Evolutionary conservation across 2,329 filamentous ascomycete species (phyloP), one percentile per base, ranked within the genome.

Genomic region (Pseudonectria buxi): DNA sequence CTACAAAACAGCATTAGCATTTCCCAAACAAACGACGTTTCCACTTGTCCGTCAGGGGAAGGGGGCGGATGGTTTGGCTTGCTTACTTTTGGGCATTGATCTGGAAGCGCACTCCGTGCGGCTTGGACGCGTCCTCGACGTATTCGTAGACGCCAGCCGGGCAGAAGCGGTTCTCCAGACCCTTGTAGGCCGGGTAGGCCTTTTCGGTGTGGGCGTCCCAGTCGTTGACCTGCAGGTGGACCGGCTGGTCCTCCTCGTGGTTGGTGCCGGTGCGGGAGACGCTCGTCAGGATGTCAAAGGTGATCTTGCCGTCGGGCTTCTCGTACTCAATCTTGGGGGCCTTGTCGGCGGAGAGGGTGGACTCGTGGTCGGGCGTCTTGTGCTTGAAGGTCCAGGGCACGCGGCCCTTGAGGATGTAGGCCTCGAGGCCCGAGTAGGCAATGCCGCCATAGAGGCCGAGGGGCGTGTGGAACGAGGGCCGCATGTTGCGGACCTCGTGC

Each of bases 121-220:
- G 76, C 66, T 94, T 95, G 36, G 73, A 81, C 35, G 82, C 76
- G 57, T 98, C 92, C 66, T 98, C 92, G 7, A 96, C 79, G 61
- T 98, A 98, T 62, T 98, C 92, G 55, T 98, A 98, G 47, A 98
- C 92, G 11, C 89, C 92, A 1, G 92, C 92, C 13, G 92, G 92
- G 58, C 92, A 98, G 70, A 98, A 98, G 14, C 92, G 74, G 61
- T 94, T 95, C 72, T 98, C 92, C 4, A 98, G 59, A 9, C 92
- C 92, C 70, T 95, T 83, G 65, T 85, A 98, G 44, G 76, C 73
- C 14, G 92, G 92, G 68, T 81, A 98, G 34, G 87, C 82, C 59
- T 80, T 77, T 44, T 81, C 71, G 3, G 87, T 83, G 65, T 98
- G 92, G 55, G 81, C 80, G 52, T 95, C 88, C 88, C 88, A 95